phyloP scores from a whole-genome alignment of 2,329 filamentous ascomycete genomes.

The Emmonsiellopsis sp. region DNA sequence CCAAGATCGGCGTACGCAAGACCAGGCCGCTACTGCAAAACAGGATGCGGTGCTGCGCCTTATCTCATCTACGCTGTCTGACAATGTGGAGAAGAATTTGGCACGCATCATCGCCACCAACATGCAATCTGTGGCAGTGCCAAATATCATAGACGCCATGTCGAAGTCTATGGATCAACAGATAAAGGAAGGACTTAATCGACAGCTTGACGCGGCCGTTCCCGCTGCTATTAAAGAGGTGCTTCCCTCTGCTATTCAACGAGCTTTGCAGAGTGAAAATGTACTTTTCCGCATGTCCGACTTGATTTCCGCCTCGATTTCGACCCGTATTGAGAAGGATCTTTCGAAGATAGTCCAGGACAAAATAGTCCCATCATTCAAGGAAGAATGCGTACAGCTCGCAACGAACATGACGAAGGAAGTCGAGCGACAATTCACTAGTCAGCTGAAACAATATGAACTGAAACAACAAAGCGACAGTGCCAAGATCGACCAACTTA shows the following conservation, averaged over 20 bases:
- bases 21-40: conserved; percentile 54
- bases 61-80: conserved; percentile 58
- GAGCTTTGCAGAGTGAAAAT: conserved; percentile 64
- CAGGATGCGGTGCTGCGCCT: conserved; percentile 61
- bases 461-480: conserved; percentile 44
- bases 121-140: conserved; percentile 67
- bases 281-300: conserved; percentile 65
- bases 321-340: conserved; percentile 60
- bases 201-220: conserved; percentile 56
- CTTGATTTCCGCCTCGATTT: conserved; percentile 58
- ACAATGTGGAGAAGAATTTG: conserved; percentile 68
- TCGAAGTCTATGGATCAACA: conserved; percentile 62
- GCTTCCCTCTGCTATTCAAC: conserved; percentile 58
- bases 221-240: conserved; percentile 64
- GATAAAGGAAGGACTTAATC: conserved; percentile 58
- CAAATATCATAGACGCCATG: conserved; percentile 60
- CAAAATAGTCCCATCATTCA: conserved; percentile 58
- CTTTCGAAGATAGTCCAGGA: conserved; percentile 53
- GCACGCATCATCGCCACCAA: conserved; percentile 66
- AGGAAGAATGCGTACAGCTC: conserved; percentile 54
- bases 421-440: conserved; percentile 52
- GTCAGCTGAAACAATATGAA: conserved; percentile 45
- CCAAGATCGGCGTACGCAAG: conserved; percentile 59
- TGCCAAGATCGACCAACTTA: conserved; percentile 54
- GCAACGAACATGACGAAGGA: conserved; percentile 60